These are phyloP conservation scores for Ceriops zippeliana DNA, from an alignment of 345 rosid genomes.

Conservation along the genomic window DNA sequence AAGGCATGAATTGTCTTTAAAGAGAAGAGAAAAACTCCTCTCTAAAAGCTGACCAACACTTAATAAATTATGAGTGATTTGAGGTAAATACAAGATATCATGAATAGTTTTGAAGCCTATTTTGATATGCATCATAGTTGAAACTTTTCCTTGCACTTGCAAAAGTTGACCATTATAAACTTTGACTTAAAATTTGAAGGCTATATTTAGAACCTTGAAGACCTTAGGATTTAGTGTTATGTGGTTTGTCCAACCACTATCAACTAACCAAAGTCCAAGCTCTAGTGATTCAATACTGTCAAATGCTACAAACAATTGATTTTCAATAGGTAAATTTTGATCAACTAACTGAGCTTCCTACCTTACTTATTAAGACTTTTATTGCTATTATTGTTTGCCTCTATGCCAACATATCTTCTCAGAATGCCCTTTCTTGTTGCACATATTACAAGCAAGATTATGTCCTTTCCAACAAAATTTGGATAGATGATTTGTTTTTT, in stretches of 20 bases:
- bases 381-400: background rate
- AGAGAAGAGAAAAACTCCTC: background rate
- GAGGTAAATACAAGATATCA: background rate
- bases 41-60: background rate
- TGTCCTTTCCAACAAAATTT: no score
- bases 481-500: no score
- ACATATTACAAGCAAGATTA: no score
- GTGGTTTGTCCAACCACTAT: background rate
- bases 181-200: background rate
- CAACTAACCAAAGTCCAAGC: background rate
- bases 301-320: background rate
- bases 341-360: no score
- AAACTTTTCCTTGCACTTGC: background rate
- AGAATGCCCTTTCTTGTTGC: no score
- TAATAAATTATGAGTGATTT: background rate
- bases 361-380: background rate
- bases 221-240: background rate
- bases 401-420: no score
- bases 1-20: background rate
- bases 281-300: no score
- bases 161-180: accelerated
- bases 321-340: no score
- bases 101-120: background rate
- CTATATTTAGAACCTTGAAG: no score
- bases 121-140: background rate